Percentiles rank a stretch among this genome's conserved stretches.
Evolutionary conservation across 2,329 filamentous ascomycete genomes (phyloP).

Genomic region (Fusarium domesticum): DNA sequence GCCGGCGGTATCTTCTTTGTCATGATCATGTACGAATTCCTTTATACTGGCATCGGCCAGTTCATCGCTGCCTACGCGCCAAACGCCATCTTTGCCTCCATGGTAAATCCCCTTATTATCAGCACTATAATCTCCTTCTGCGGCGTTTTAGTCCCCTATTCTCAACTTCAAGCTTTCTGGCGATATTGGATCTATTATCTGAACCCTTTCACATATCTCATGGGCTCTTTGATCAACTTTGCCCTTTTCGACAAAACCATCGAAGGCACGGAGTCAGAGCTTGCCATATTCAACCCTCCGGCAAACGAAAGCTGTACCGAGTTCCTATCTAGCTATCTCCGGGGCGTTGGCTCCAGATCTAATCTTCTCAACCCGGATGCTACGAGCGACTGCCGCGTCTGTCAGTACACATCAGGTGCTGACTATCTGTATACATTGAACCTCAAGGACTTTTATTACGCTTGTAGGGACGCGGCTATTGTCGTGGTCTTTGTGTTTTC

Average conservation of each 20-base stretch:
- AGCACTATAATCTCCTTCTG: constrained; percentile 22
- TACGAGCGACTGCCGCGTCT: constrained; percentile 51
- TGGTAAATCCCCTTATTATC: constrained; percentile 1
- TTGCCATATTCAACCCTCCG: constrained; percentile 8
- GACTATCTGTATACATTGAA: constrained; percentile 58
- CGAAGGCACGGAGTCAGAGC: constrained; percentile 33
- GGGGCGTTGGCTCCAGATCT: constrained; percentile 40
- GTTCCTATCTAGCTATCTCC: constrained; percentile 52
- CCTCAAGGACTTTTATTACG: constrained; percentile 54
- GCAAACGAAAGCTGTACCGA: constrained; percentile 14
- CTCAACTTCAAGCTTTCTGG: constrained; percentile 25
- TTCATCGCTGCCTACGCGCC: constrained; percentile 5
- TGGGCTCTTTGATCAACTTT: constrained; percentile 37
- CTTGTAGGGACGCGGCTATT: constrained; percentile 61
- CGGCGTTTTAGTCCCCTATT: constrained; percentile 26
- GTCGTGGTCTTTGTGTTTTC: constrained; percentile 50
- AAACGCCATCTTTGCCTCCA: constrained; percentile 2
- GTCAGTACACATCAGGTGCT: constrained; percentile 51
- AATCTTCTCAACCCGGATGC: constrained; percentile 56
- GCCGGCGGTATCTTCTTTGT: constrained; percentile 46
- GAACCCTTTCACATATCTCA: constrained; percentile 42
- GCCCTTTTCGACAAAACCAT: constrained; percentile 40
- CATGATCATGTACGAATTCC: constrained; percentile 41
- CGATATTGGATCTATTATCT: constrained; percentile 40
- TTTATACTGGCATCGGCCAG: constrained; percentile 33